Conservation (phyloP, 352 stramenopile genomes). For the Globisporangium okanoganense region DNA sequence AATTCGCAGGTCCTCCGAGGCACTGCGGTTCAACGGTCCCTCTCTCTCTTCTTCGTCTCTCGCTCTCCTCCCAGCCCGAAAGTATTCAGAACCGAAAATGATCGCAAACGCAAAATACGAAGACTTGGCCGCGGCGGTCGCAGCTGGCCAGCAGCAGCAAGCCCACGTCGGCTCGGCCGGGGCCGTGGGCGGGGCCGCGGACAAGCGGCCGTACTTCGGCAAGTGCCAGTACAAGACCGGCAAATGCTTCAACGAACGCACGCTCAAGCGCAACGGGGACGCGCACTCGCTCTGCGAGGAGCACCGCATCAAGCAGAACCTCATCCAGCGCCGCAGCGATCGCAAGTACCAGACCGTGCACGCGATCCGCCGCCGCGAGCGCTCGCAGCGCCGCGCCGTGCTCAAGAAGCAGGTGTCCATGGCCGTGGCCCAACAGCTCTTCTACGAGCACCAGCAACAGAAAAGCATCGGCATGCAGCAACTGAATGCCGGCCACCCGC, state of each 20-base stretch:
- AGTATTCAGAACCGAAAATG: slow-evolving; percentile 27
- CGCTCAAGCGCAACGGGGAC: slow-evolving; percentile 80
- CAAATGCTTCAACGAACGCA: slow-evolving; percentile 87
- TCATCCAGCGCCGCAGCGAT: slow-evolving; percentile 80
- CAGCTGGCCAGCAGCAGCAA: slow-evolving; percentile 1
- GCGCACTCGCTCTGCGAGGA: slow-evolving; percentile 81
- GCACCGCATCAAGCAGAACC: slow-evolving; percentile 83
- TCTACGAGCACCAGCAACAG: slow-evolving; percentile 77
- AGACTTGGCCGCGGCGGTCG: slow-evolving; percentile 2
- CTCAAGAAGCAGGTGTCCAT: slow-evolving; percentile 82
- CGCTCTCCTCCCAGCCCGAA: not conserved
- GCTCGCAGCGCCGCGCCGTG: slow-evolving; percentile 71
- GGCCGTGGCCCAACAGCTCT: slow-evolving; percentile 74
- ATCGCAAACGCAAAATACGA: slow-evolving; percentile 25
- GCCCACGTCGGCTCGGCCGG: slow-evolving; percentile 1
- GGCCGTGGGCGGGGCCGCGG: not conserved
- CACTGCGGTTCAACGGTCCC: not conserved
- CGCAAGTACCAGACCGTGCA: slow-evolving; percentile 87
- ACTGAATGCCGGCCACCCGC: slow-evolving; percentile 10
- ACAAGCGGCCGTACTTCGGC: slow-evolving; percentile 45
- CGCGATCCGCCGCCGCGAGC: slow-evolving; percentile 68
- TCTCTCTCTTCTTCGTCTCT: not conserved
- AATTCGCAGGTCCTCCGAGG: slow-evolving; percentile 28
- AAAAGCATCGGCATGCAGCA: slow-evolving; percentile 55
- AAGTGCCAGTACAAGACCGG: slow-evolving; percentile 88